Base-by-base conservation (phyloP, 148 eudicot genomes). In the Agrostemma githago region DNA sequence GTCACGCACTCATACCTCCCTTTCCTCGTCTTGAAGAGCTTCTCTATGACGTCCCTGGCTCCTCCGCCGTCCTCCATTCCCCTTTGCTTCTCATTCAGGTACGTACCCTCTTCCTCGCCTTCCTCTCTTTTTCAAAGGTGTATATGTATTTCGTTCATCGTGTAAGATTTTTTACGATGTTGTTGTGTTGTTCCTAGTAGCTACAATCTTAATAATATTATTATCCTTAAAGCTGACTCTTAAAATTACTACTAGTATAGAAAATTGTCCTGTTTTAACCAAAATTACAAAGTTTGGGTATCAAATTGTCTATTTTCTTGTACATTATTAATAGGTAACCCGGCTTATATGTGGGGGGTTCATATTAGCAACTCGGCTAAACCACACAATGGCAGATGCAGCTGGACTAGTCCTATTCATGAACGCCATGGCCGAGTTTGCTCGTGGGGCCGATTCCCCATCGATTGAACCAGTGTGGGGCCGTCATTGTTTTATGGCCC, bases 71-170 rank as follows among this genome's bases (percentile, higher is more conserved):
- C 41, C 34, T 73, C 1, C 17, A 21, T 20, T 12, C 72, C 8
- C 81, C 81, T 38, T 68, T 79, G 70, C 10, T 79, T 8, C 77
- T 79, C 39, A 67, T 79, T n/a, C 77, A 79, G 80, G 80, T 78
- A 70, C 34, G 34, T 26, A 26, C 34, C 34, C 34, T 26, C 34
- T 26, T 26, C 34, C 34, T 26, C 34, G 34, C 34, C 34, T 26
- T 26, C 34, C 34, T 26, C 34, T 26, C 34, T 26, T 26, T 26
- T 26, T 26, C 1, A 26, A 26, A 26, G 1, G 34, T 26, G 34
- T 26, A 26, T 26, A 26, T 26, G 34, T 26, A 26, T 26, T 26
- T 26, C 1, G 1, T 26, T 26, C 34, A 26, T 26, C 34, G 34
- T 26, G 34, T 26, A 26, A 26, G 34, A 26, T 26, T 26, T 26